A percentile compares a stretch with the other conserved stretches of the same genome.
Evolutionary conservation across 768 basidiomycete genomes (phyloP).

Genomic region (Tephrocybe sp.): DNA sequence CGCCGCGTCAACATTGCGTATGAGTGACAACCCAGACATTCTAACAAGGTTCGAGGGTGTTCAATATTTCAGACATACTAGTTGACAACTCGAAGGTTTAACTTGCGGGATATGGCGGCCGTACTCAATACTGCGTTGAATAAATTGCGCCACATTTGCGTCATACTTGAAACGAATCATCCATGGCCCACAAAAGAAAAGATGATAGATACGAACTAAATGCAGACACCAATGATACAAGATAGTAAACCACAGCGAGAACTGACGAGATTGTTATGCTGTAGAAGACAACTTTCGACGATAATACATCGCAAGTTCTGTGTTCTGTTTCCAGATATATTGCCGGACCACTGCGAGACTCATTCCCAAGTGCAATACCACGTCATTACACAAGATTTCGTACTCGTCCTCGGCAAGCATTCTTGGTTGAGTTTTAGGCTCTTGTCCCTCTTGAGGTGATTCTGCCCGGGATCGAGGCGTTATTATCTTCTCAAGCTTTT

Average conservation of each 20-base stretch:
- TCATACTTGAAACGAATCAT: background rate
- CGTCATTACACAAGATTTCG: slow-evolving; percentile 87
- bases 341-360: slow-evolving; percentile 89
- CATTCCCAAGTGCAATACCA: slow-evolving; percentile 81
- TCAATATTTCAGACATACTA: background rate
- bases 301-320: slow-evolving; percentile 77
- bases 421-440: slow-evolving; percentile 19
- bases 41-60: no score
- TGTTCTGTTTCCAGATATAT: slow-evolving; percentile 78
- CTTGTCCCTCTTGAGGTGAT: slow-evolving; percentile 6
- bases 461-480: slow-evolving; percentile 14
- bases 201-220: slow-evolving; percentile 10
- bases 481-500: slow-evolving; percentile 63
- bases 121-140: background rate
- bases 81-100: background rate
- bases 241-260: no score
- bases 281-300: slow-evolving; percentile 38
- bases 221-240: background rate
- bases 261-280: background rate
- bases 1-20: no score
- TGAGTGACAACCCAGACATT: no score
- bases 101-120: background rate
- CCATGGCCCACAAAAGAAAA: slow-evolving; percentile 8
- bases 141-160: background rate
- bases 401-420: slow-evolving; percentile 63